Conservation (phyloP, 1,139 yeast genomes). For the Candida tetrigidarum region DNA sequence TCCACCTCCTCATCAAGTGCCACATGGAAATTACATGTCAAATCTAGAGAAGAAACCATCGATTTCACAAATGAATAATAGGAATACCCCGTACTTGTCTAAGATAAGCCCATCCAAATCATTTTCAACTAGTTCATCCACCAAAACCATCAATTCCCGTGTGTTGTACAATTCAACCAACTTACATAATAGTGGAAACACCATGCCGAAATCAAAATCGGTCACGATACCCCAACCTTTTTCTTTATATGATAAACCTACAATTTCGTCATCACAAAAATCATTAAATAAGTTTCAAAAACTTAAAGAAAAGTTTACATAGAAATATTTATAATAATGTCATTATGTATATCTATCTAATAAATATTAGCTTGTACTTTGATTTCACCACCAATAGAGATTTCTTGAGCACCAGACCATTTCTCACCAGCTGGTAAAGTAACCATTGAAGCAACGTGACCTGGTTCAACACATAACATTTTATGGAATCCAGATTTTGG, state of each 20-base stretch:
- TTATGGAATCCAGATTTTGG: slow-evolving; percentile 83
- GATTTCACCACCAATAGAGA: slow-evolving; percentile 47
- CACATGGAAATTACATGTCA: slow-evolving; percentile 8
- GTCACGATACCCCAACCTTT: slow-evolving; percentile 27
- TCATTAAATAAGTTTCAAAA: slow-evolving; percentile 33
- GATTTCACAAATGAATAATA: not conserved
- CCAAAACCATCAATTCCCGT: slow-evolving; percentile 5
- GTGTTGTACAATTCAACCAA: slow-evolving; percentile 12
- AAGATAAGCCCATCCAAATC: slow-evolving; percentile 17
- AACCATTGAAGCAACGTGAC: slow-evolving; percentile 74
- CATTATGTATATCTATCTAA: slow-evolving; percentile 15
- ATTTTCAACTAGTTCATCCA: slow-evolving; percentile 12
- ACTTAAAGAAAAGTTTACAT: slow-evolving; percentile 34
- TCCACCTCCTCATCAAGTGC: slow-evolving; percentile 21
- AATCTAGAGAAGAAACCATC: slow-evolving; percentile 12
- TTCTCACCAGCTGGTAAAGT: slow-evolving; percentile 65
- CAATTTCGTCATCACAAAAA: slow-evolving; percentile 51
- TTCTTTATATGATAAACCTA: slow-evolving; percentile 44
- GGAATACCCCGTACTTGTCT: slow-evolving; percentile 12
- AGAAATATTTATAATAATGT: slow-evolving; percentile 2
- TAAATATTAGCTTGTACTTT: slow-evolving; percentile 48
- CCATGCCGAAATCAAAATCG: slow-evolving; percentile 16
- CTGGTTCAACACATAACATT: slow-evolving; percentile 96
- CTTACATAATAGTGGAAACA: not conserved
- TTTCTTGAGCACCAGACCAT: slow-evolving; percentile 58